A percentile compares a stretch with the other conserved stretches of the same genome.
phyloP scores from a whole-genome alignment of 2,329 filamentous ascomycete genomes.

The Ophiostoma montium region DNA sequence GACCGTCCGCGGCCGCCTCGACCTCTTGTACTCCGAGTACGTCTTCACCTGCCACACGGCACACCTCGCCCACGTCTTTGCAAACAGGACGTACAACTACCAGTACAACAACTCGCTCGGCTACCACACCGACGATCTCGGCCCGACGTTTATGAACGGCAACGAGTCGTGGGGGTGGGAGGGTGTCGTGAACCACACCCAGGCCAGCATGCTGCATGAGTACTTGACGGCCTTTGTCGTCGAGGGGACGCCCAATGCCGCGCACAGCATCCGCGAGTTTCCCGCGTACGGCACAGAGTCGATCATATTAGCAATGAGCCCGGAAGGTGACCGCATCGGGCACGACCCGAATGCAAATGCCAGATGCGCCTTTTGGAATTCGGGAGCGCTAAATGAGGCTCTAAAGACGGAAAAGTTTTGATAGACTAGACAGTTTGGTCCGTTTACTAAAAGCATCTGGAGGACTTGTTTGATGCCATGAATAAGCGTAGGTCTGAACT shows the following conservation, averaged over 20 bases:
- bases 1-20: background rate
- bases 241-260: background rate
- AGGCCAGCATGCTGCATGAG: conserved; percentile 2
- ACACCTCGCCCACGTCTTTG: background rate
- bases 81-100: conserved; percentile 2
- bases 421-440: too few species aligned
- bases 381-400: too few species aligned
- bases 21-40: background rate
- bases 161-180: conserved; percentile 1
- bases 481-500: too few species aligned
- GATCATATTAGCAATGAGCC: background rate
- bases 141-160: conserved; percentile 2
- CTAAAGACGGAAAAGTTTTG: too few species aligned
- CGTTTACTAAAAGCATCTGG: too few species aligned
- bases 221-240: background rate
- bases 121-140: background rate
- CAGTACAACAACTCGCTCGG: background rate
- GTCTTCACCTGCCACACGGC: conserved; percentile 1
- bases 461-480: too few species aligned
- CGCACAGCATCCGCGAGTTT: background rate
- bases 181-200: background rate
- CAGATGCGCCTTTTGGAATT: background rate
- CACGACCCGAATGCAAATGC: background rate
- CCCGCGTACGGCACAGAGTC: background rate
- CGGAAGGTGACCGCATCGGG: background rate